Percentiles rank a stretch among this genome's conserved stretches.
Evolutionary conservation across 345 rosid genomes (phyloP).

Genomic region (Eucalyptus microcorys): DNA sequence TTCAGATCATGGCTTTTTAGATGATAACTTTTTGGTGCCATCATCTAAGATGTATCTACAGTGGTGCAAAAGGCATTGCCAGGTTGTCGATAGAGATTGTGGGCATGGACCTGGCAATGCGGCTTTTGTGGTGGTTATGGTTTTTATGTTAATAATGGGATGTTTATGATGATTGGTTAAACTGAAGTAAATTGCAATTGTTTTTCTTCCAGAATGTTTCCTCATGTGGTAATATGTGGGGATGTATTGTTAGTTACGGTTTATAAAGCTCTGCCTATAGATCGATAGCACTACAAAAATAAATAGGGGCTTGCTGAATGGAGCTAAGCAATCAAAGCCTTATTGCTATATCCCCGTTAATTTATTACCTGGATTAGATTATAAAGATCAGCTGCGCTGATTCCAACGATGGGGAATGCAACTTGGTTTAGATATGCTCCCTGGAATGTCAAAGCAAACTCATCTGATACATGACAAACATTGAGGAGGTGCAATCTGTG

Average conservation of each 20-base stretch:
- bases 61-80: neutral
- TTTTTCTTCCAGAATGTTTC: neutral
- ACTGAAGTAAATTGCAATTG: neutral
- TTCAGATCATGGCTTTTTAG: neutral
- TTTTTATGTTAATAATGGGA: neutral
- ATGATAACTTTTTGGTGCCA: neutral
- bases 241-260: neutral
- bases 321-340: neutral
- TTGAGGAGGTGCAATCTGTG: neutral
- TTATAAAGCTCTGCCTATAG: neutral
- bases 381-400: neutral
- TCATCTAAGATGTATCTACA: neutral
- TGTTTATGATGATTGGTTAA: neutral
- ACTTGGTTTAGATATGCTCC: neutral
- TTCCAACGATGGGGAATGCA: neutral
- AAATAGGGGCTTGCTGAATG: neutral
- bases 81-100: neutral
- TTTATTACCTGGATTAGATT: neutral
- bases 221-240: neutral
- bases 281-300: neutral
- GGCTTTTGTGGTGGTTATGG: neutral
- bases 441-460: neutral
- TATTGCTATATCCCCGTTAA: neutral
- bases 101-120: neutral
- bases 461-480: neutral